Conservation (phyloP, 805 yeast species). For the Priceomyces haplophilus region DNA sequence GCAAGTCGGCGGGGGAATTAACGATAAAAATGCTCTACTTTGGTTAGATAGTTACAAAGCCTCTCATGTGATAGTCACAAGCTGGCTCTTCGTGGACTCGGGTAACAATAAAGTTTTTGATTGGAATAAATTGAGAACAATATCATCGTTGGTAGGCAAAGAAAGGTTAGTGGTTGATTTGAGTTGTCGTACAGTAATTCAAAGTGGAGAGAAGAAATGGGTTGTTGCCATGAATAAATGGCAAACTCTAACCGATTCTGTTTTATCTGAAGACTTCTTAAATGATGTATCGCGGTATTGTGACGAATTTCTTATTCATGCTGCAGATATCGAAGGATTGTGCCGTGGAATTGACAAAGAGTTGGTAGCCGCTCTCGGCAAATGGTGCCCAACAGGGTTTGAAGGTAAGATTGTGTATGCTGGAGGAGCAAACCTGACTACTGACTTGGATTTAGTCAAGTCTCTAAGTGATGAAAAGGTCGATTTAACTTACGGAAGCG, state of each 20-base stretch:
- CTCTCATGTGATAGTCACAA: constrained; percentile 84
- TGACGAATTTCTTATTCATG: constrained; percentile 87
- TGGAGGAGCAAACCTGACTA: constrained; percentile 84
- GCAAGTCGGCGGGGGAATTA: constrained; percentile 95
- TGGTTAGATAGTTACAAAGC: constrained; percentile 80
- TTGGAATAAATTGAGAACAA: constrained; percentile 48
- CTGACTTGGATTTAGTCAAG: constrained; percentile 67
- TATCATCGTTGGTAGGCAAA: constrained; percentile 60
- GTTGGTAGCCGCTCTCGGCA: constrained; percentile 65
- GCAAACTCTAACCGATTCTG: constrained; percentile 81
- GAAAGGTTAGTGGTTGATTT: constrained; percentile 77
- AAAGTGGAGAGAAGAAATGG: constrained; percentile 50
- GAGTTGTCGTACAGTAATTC: constrained; percentile 60
- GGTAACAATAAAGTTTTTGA: constrained; percentile 41
- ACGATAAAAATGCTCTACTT: constrained; percentile 59
- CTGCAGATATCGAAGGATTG: constrained; percentile 97
- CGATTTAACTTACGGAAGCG: constrained; percentile 90
- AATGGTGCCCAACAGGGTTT: constrained; percentile 62
- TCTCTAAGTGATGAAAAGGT: constrained; percentile 74
- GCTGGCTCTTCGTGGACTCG: constrained; percentile 74
- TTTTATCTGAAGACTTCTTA: constrained; percentile 54
- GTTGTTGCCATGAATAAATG: constrained; percentile 97
- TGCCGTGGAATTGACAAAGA: constrained; percentile 89
- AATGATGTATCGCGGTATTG: constrained; percentile 59
- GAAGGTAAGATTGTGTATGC: constrained; percentile 85